These are phyloP conservation scores for Venturia effusa DNA, from an alignment of 2,329 filamentous ascomycete genomes.

Conservation along the genomic window DNA sequence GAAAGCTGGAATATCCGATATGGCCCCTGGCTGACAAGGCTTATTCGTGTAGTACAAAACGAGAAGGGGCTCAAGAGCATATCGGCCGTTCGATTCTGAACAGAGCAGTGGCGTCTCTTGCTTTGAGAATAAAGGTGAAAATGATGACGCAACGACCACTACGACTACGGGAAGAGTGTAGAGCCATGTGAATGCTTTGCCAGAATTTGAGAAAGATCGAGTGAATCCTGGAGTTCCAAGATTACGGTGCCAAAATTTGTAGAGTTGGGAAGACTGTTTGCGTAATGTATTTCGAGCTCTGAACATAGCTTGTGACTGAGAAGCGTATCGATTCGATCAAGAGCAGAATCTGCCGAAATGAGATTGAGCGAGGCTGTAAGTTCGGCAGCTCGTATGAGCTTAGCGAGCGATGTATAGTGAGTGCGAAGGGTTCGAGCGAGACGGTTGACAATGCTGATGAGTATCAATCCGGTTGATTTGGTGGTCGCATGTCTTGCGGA, in stretches of 20 bases:
- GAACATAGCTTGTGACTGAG: background rate
- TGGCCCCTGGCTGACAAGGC: background rate
- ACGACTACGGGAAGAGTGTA: background rate
- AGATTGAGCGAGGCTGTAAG: background rate
- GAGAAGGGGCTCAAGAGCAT: background rate
- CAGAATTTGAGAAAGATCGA: background rate
- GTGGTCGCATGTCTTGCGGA: background rate
- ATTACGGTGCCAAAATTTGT: background rate
- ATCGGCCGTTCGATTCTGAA: too few species aligned
- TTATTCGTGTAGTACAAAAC: background rate
- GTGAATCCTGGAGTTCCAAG: background rate
- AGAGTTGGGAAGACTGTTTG: background rate
- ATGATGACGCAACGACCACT: background rate
- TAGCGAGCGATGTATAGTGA: background rate
- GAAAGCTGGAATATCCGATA: background rate
- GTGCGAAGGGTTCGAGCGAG: background rate
- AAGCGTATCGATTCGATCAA: too few species aligned
- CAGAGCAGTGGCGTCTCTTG: background rate
- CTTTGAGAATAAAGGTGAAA: background rate
- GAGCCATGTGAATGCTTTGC: background rate
- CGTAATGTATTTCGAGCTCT: background rate
- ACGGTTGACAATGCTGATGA: background rate
- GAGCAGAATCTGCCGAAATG: background rate
- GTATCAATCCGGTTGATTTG: background rate
- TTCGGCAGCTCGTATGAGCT: background rate